Base-by-base conservation (phyloP, 495 filamentous ascomycete genomes). In the Daldinia caldariorum region DNA sequence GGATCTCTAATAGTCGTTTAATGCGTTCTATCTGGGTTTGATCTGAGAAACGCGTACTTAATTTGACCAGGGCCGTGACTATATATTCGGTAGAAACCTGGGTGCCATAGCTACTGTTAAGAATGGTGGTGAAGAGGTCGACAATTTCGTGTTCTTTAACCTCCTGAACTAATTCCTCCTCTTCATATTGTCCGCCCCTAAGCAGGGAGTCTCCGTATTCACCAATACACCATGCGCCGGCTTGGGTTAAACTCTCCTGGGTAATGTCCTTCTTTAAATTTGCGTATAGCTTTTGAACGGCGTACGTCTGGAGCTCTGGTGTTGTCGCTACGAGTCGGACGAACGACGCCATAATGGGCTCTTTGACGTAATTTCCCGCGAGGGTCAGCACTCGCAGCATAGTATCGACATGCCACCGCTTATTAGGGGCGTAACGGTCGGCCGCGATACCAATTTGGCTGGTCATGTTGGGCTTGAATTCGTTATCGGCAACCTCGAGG, bases 391-490 rank as follows among this genome's bases (percentile, higher is more conserved):
- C 93, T n/a, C 96, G 84, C 14, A 99, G 83, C 87, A 98, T 97
- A 16, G 95, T 99, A 76, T 99, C 95, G 67, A 97, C 88, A 76
- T 99, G 95, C 95, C 95, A 99, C 73, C 96, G 87, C 82, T 97
- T 97, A 77, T 93, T 97, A 1, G 95, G 95, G 6, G 96, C 92
- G 79, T 92, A 99, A 22, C 94, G 89, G 75, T 99, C 96, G 4
- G 95, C 96, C 20, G 95, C 96, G 74, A 99, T 92, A 13, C 95
- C 95, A 74, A 99, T 98, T 75, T 99, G 95, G 58, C 89, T 92
- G 0, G 95, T 98, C 93, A 99, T 96, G 57, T 90, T 90, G 2
- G 96, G 92, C 81, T 99, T 99, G 85, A 99, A 99, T 77, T 99
- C 95, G 69, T 94, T 97, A 74, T 99, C 94, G 50, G 96, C 93